Evolutionary conservation across 768 basidiomycete species (phyloP).

Genomic region (Lentinula boryana): DNA sequence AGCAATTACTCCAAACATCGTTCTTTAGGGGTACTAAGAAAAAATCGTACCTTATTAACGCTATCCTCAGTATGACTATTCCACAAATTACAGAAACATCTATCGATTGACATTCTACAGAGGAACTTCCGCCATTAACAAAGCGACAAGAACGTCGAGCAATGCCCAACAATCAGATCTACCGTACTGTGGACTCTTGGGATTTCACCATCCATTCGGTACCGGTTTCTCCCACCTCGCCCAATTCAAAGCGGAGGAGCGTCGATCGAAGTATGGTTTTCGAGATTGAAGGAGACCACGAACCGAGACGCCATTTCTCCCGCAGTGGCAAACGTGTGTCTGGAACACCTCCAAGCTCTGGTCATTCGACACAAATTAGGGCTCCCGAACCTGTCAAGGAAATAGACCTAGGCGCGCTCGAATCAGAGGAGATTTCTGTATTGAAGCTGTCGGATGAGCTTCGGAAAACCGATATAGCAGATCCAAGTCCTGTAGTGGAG

Average conservation of each 20-base stretch:
- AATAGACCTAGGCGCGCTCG: background rate
- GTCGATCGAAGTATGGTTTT: slow-evolving; percentile 6
- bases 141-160: slow-evolving; percentile 67
- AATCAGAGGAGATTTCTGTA: background rate
- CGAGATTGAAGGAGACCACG: slow-evolving; percentile 18
- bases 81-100: background rate
- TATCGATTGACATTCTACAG: slow-evolving; percentile 20
- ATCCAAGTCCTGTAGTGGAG: background rate
- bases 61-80: slow-evolving; percentile 53
- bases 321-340: background rate
- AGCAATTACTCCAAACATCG: slow-evolving; percentile 64
- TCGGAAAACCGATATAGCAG: background rate
- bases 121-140: slow-evolving; percentile 66
- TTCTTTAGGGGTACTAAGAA: slow-evolving; percentile 82
- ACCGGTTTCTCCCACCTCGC: background rate
- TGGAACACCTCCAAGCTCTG: background rate
- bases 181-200: slow-evolving; percentile 71
- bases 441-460: background rate
- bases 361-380: background rate
- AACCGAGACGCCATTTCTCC: background rate
- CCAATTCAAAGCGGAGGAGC: background rate
- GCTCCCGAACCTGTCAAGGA: background rate
- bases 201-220: slow-evolving; percentile 57
- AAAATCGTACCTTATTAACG: slow-evolving; percentile 69
- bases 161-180: slow-evolving; percentile 27